Conservation (phyloP, 495 filamentous ascomycete species). For the Neurospora sp. region DNA sequence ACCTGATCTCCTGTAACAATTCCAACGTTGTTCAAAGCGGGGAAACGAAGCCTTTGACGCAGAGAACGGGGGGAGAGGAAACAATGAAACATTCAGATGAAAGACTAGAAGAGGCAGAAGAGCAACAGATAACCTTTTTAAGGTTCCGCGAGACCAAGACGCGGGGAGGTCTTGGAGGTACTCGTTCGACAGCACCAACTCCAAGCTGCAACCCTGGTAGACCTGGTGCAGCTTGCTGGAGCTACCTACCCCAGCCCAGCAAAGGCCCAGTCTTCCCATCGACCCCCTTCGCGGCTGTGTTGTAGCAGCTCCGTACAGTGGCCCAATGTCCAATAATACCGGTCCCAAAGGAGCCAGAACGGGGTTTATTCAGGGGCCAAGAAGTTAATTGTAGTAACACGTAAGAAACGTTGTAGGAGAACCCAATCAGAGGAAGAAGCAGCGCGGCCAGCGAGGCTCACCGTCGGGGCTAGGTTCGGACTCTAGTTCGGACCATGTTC, state of each 20-base stretch:
- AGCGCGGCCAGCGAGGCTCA: neutral
- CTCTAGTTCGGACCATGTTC: neutral
- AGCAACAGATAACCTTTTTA: neutral
- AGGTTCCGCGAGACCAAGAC: neutral
- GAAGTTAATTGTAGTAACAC: neutral
- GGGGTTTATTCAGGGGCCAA: neutral
- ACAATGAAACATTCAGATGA: constrained; percentile 3
- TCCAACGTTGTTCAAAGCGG: neutral
- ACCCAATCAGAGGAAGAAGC: neutral
- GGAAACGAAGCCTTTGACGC: neutral
- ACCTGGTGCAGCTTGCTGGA: neutral
- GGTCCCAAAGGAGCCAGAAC: neutral
- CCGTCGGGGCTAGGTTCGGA: neutral
- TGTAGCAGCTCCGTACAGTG: neutral
- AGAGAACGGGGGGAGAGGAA: neutral
- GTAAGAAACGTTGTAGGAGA: neutral
- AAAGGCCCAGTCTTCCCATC: neutral
- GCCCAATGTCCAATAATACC: neutral
- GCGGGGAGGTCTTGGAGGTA: neutral
- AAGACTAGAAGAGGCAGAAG: neutral
- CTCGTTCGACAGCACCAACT: neutral
- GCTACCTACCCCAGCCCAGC: neutral
- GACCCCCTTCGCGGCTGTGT: neutral
- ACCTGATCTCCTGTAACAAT: neutral
- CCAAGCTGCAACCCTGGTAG: neutral